Evolutionary conservation across 345 rosid genomes (phyloP), one percentile per base, ranked within the genome.

Genomic region (Euphorbia tirucalli): DNA sequence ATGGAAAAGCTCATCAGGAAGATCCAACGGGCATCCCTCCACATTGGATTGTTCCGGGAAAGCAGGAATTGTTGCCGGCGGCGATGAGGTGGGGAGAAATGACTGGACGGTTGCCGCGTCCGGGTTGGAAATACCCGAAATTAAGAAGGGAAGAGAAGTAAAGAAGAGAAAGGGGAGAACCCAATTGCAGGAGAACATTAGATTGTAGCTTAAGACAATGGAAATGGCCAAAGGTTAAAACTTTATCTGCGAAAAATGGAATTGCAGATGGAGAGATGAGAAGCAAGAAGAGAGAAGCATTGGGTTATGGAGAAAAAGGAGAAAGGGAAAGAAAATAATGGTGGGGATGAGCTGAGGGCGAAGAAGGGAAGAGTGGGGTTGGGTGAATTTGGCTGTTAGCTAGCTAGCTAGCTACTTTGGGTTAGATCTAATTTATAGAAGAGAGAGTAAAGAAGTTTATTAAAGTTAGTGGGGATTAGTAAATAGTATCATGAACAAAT

Each of bases 1-100:
- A 74, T 70, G 86, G 83, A 93, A 90, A 63, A 91, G 92, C 30
- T 81, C 86, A 24, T 85, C 87, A 0, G 97, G 92, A 57, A 94
- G 84, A 70, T 87, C 84, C 13, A 92, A 83, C 0, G 90, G 96
- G 59, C 95, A 92, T 35, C 86, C 86, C n/a, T 83, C 84, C 21
- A 83, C 66, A 69, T 82, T 84, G 54, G 97, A 88, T 69, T 94
- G 93, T 63, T 92, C 97, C 0, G 97, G 97, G 85, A 90, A 94
- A 21, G 98, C 97, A 35, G 96, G 97, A 71, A 94, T 94, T 52
- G 92, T 92, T 16, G 88, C 85, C 1, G 93, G 81, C 0, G 90
- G 89, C 2, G 87, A 69, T n/a, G 88, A 41, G 81, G 74, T 66
- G 41, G 84, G 73, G 70, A 44, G 75, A 75, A 87, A 81, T 0